Conservation (phyloP, 1,139 yeast genomes). For the Debaryomycetaceae sp. region DNA sequence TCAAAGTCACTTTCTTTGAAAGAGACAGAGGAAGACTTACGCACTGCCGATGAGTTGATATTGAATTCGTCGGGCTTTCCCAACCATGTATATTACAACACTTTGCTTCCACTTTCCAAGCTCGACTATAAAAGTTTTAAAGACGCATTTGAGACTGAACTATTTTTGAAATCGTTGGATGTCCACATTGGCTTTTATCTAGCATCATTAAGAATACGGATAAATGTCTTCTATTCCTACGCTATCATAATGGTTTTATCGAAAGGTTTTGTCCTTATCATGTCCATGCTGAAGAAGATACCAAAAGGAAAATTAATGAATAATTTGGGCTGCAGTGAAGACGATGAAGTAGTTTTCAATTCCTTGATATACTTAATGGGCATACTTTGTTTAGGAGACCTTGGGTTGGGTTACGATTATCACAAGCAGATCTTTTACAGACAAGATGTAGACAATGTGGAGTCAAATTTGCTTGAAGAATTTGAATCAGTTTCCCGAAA, state of each 20-base stretch:
- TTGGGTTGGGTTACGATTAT: slow-evolving; percentile 26
- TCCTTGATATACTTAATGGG: slow-evolving; percentile 21
- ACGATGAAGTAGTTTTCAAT: slow-evolving; percentile 12
- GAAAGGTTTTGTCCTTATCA: slow-evolving; percentile 26
- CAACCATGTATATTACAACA: slow-evolving; percentile 11
- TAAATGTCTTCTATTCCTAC: slow-evolving; percentile 14
- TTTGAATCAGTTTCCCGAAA: slow-evolving; percentile 21
- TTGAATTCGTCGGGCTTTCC: slow-evolving; percentile 9
- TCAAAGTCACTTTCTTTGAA: slow-evolving; percentile 25
- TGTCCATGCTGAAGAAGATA: slow-evolving; percentile 23
- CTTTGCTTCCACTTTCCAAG: slow-evolving; percentile 14
- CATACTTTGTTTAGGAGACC: slow-evolving; percentile 25
- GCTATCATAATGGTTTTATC: slow-evolving; percentile 21
- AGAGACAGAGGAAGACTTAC: slow-evolving; percentile 17
- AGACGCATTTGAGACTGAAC: slow-evolving; percentile 6
- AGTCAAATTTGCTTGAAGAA: slow-evolving; percentile 8
- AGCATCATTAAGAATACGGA: slow-evolving; percentile 12
- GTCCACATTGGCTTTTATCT: slow-evolving; percentile 20
- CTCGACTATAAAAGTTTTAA: slow-evolving; percentile 15
- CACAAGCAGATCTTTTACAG: slow-evolving; percentile 23
- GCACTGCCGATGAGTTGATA: slow-evolving; percentile 13
- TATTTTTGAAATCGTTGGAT: slow-evolving; percentile 10
- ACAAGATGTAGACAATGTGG: slow-evolving; percentile 10
- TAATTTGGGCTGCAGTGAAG: slow-evolving; percentile 23
- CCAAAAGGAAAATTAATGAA: slow-evolving; percentile 20